These are phyloP conservation scores for Monosporascus sp. DNA, from an alignment of 2,329 filamentous ascomycete genomes.

Conservation along the genomic window DNA sequence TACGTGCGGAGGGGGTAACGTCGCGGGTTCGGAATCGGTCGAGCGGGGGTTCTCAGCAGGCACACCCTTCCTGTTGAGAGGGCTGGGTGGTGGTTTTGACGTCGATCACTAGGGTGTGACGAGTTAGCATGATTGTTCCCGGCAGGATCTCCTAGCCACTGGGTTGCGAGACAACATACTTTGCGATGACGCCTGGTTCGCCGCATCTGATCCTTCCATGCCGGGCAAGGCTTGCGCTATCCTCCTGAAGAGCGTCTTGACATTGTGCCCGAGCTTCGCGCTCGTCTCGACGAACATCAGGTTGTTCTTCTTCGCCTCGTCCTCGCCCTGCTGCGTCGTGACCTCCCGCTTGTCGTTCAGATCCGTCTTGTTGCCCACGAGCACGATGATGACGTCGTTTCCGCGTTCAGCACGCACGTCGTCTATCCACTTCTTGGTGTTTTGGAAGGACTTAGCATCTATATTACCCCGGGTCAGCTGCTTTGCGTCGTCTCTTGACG, in stretches of 20 bases:
- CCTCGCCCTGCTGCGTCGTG: slow-evolving; percentile 91
- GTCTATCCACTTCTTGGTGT: slow-evolving; percentile 99
- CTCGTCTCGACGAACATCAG: slow-evolving; percentile 99
- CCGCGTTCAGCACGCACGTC: slow-evolving; percentile 94
- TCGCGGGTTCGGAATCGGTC: not conserved
- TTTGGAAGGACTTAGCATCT: slow-evolving; percentile 95
- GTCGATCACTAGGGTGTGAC: slow-evolving; percentile 67
- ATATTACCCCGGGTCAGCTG: slow-evolving; percentile 16
- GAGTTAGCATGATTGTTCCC: slow-evolving; percentile 18
- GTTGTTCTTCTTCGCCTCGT: slow-evolving; percentile 96
- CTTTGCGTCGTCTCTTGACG: not conserved
- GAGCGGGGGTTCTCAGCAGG: slow-evolving; percentile 42
- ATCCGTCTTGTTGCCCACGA: slow-evolving; percentile 99
- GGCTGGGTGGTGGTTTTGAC: slow-evolving; percentile 76
- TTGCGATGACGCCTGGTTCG: slow-evolving; percentile 66
- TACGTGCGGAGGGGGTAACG: not conserved
- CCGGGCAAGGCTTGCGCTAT: slow-evolving; percentile 97
- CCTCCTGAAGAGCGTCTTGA: slow-evolving; percentile 94
- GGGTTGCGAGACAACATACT: slow-evolving; percentile 51
- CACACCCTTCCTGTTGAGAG: slow-evolving; percentile 67
- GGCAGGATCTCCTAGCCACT: not conserved
- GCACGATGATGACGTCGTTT: slow-evolving; percentile 97
- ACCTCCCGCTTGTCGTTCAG: slow-evolving; percentile 97
- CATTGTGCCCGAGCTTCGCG: slow-evolving; percentile 95
- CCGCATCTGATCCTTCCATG: slow-evolving; percentile 87